Conservation (phyloP, 1,284 basidiomycete species). For the Vanrija pseudolonga region DNA sequence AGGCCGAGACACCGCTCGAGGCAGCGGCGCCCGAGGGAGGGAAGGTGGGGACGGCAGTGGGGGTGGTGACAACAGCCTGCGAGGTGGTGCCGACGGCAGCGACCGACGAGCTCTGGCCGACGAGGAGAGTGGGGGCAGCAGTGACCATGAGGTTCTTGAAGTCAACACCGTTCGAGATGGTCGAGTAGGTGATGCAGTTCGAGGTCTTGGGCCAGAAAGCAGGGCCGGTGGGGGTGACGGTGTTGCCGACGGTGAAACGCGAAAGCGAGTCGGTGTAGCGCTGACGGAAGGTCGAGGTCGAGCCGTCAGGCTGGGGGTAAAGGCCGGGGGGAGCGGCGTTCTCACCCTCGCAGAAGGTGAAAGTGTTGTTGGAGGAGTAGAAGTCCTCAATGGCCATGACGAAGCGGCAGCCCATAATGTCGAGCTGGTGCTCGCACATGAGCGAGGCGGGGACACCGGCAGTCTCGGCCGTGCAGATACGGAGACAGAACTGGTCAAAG, state of each 20-base stretch:
- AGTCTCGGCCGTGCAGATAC: conserved; percentile 46
- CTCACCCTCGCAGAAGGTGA: conserved; percentile 47
- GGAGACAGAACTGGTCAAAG: conserved; percentile 49
- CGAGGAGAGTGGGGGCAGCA: conserved; percentile 27
- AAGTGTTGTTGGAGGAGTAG: conserved; percentile 34
- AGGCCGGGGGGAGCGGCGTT: conserved; percentile 45
- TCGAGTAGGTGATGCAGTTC: conserved; percentile 47
- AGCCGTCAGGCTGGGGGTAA: conserved; percentile 39
- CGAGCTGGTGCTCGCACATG: conserved; percentile 40
- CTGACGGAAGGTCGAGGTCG: conserved; percentile 47
- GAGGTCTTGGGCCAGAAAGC: conserved; percentile 43
- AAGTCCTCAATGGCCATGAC: conserved; percentile 46
- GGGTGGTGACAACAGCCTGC: conserved; percentile 12
- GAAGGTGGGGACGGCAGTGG: conserved; percentile 3
- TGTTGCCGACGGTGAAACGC: conserved; percentile 37
- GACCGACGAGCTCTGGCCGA: conserved; percentile 19
- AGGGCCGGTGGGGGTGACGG: conserved; percentile 36
- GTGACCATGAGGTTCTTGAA: conserved; percentile 35
- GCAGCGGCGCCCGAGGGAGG: not conserved
- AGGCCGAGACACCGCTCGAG: not conserved
- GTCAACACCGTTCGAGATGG: conserved; percentile 45
- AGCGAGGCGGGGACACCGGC: conserved; percentile 30
- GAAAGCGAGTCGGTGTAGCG: conserved; percentile 37
- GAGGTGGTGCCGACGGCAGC: conserved; percentile 26
- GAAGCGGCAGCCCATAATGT: conserved; percentile 48